Evolutionary conservation across 371 early-diverging fungal genomes (phyloP), one percentile per base, ranked within the genome.

Genomic region (Dichotomocladium elegans): DNA sequence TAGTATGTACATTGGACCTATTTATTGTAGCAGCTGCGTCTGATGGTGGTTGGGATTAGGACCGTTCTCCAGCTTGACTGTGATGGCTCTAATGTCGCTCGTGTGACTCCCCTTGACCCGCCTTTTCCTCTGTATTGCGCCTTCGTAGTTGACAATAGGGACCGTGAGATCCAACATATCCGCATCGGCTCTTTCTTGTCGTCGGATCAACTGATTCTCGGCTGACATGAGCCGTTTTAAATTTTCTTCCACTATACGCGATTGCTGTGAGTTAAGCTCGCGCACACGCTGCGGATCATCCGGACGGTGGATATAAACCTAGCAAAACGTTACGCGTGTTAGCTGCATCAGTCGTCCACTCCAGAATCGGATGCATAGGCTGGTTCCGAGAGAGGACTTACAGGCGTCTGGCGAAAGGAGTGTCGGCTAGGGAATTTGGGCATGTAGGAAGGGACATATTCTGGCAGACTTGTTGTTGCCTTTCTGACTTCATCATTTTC

Each of bases 211-310:
- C 28, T 78, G 66, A 37, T 78, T 78, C 52, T 81, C 81, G 0
- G 75, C 74, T 5, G 81, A 70, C 77, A 81, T 81, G 10, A 83
- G 49, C 29, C 74, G 70, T 46, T 83, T 83, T 45, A 83, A 47
- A 34, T 83, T 83, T 17, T 80, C 79, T 58, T 83, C 83, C 5
- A 83, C 83, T 25, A 79, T 72, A 27, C 83, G 70, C 14, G 83
- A 81, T 68, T 83, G 83, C 27, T 83, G 79, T 19, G 81, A 78
- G 34, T 80, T 83, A 15, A 83, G 58, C 41, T 81, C 81, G 17
- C 83, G 63, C 21, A 83, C 79, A 41, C 63, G 73, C 71, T 81
- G 83, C 21, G 80, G 80, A 58, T 83, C 80, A 22, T 77, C 76
- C 12, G 83, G 80, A 46, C 83, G 66, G 30, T 74, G 60, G 24